A percentile compares a stretch with the other conserved stretches of the same genome.
Evolutionary conservation across 306 rosid species (phyloP).

Genomic region (Medicago arabica): DNA sequence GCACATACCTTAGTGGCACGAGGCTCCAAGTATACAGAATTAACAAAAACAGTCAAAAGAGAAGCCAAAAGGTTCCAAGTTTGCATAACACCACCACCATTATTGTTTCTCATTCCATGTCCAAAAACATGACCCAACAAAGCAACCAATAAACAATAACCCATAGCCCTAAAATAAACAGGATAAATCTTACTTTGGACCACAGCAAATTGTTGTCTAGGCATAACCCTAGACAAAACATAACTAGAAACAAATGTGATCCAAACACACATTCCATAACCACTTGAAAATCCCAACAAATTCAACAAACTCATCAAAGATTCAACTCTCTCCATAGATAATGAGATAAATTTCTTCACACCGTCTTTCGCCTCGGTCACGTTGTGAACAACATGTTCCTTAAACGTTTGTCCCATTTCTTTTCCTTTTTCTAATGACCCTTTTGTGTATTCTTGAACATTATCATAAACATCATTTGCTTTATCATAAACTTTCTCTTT

Average conservation of each 20-base stretch:
- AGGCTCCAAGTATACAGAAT: slow-evolving; percentile 81
- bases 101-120: slow-evolving; percentile 17
- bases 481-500: slow-evolving; percentile 27
- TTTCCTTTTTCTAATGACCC: slow-evolving; percentile 40
- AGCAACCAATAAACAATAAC: slow-evolving; percentile 53
- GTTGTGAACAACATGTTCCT: slow-evolving; percentile 41
- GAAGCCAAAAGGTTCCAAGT: slow-evolving; percentile 53
- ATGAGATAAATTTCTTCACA: background rate
- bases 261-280: slow-evolving; percentile 80
- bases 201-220: slow-evolving; percentile 80
- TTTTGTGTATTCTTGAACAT: slow-evolving; percentile 36
- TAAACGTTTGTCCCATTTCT: slow-evolving; percentile 42
- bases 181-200: slow-evolving; percentile 89
- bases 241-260: slow-evolving; percentile 73
- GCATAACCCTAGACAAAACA: slow-evolving; percentile 56
- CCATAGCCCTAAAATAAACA: slow-evolving; percentile 71
- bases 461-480: slow-evolving; percentile 31
- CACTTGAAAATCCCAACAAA: slow-evolving; percentile 63
- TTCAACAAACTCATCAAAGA: slow-evolving; percentile 32
- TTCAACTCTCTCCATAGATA: background rate
- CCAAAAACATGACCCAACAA: slow-evolving; percentile 57
- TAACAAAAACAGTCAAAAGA: slow-evolving; percentile 49
- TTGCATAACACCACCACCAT: slow-evolving; percentile 47
- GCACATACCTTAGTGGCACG: slow-evolving; percentile 65
- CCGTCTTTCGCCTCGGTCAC: slow-evolving; percentile 35